Conservation (phyloP, 176 grass and related monocot genomes). For the Zizania latifolia region DNA sequence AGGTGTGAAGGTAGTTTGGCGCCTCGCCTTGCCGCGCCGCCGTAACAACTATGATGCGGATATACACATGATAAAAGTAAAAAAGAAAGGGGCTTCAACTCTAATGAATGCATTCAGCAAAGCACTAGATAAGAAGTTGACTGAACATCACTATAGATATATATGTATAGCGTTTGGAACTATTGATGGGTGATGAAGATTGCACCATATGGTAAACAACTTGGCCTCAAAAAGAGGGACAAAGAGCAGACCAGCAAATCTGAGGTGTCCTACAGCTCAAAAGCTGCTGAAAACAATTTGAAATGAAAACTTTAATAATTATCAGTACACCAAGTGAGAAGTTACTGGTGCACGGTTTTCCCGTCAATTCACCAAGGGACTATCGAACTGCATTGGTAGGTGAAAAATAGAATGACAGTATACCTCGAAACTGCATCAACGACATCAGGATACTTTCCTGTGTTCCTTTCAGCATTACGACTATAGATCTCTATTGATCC, state of each 20-base stretch:
- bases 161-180: background rate
- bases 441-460: conserved; percentile 97
- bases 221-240: background rate
- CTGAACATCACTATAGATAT: background rate
- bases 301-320: background rate
- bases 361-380: too few relatives aligned
- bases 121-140: background rate
- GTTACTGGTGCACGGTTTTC: too few relatives aligned
- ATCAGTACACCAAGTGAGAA: background rate
- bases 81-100: background rate
- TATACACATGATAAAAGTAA: background rate
- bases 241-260: background rate
- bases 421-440: conserved; percentile 87
- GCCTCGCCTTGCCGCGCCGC: too few relatives aligned
- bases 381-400: background rate
- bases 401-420: conserved; percentile 7
- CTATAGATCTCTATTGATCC: conserved; percentile 94
- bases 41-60: too few relatives aligned
- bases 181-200: background rate
- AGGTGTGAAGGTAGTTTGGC: too few relatives aligned
- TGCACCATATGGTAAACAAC: background rate
- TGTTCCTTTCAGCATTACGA: conserved; percentile 96
- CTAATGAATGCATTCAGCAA: background rate
- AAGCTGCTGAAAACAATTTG: background rate
- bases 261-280: background rate